Percentiles rank a stretch among this genome's conserved stretches.
phyloP scores from a whole-genome alignment of 2,329 filamentous ascomycete genomes.

The Fusarium domesticum region DNA sequence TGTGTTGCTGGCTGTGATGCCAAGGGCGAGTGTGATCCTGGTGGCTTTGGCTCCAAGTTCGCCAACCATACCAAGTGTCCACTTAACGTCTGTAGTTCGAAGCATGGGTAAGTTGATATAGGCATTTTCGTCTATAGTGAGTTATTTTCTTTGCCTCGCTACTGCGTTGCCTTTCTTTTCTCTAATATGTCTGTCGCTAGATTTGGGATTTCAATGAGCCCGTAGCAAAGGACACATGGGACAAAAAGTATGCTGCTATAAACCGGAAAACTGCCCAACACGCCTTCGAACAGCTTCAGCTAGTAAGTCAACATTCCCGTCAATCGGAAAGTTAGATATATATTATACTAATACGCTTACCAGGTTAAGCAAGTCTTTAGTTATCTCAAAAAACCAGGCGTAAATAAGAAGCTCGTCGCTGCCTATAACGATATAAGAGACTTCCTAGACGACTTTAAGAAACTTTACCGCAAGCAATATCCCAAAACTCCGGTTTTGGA shows the following conservation, averaged over 20 bases:
- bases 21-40: constrained; percentile 31
- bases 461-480: not conserved
- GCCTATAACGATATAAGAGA: not conserved
- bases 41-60: constrained; percentile 28
- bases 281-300: not conserved
- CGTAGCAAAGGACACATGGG: not conserved
- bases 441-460: not conserved
- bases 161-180: not conserved
- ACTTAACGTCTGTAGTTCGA: constrained; percentile 38
- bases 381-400: not conserved
- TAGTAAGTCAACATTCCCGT: not conserved
- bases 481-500: not conserved
- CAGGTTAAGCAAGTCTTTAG: not conserved
- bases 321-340: not conserved
- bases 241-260: not conserved
- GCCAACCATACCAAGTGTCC: constrained; percentile 29
- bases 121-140: too few species aligned
- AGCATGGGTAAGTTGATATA: constrained; percentile 18
- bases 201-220: not conserved
- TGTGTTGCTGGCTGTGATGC: constrained; percentile 23
- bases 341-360: not conserved
- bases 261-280: not conserved
- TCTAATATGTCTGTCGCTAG: not conserved
- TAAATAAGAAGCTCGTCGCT: not conserved
- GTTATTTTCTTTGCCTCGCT: not conserved